A percentile compares a stretch with the other conserved stretches of the same genome.
These are phyloP conservation scores for Aspergillus bombycis DNA, from an alignment of 2,329 filamentous ascomycete genomes.

Conservation along the genomic window DNA sequence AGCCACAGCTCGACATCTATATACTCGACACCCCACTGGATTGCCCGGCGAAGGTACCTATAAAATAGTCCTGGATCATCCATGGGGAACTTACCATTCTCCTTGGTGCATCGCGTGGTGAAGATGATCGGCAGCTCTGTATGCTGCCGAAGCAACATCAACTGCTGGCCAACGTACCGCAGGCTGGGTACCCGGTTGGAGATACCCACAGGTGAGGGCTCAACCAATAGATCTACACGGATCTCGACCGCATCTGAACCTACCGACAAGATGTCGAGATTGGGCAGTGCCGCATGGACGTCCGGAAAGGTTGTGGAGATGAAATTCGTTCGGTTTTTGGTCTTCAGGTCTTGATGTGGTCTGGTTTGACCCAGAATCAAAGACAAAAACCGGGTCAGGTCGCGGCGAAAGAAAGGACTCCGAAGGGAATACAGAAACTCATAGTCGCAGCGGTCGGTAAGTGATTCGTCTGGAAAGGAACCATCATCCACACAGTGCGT, in stretches of 20 bases:
- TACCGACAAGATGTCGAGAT: conserved; percentile 84
- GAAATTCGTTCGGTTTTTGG: conserved; percentile 78
- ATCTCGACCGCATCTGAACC: conserved; percentile 85
- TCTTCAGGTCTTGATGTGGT: conserved; percentile 70
- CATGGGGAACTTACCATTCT: conserved; percentile 86
- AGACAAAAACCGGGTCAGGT: conserved; percentile 77
- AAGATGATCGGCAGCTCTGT: conserved; percentile 91
- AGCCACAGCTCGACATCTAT: conserved; percentile 89
- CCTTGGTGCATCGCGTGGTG: conserved; percentile 77
- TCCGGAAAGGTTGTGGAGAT: conserved; percentile 89
- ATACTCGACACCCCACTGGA: conserved; percentile 89
- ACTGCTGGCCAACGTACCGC: conserved; percentile 81
- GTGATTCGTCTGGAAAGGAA: conserved; percentile 66
- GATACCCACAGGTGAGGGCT: conserved; percentile 64
- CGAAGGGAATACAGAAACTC: conserved; percentile 78
- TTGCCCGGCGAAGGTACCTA: conserved; percentile 77
- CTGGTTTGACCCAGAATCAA: conserved; percentile 78
- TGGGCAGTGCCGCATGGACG: conserved; percentile 78
- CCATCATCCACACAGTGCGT: conserved; percentile 74
- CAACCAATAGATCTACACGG: conserved; percentile 77
- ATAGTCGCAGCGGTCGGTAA: conserved; percentile 76
- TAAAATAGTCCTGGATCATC: conserved; percentile 75
- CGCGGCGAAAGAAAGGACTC: conserved; percentile 70
- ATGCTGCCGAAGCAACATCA: conserved; percentile 80
- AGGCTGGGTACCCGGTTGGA: conserved; percentile 72